Evolutionary conservation across 805 yeast species (phyloP).

Genomic region (Ogataea salicorniae): DNA sequence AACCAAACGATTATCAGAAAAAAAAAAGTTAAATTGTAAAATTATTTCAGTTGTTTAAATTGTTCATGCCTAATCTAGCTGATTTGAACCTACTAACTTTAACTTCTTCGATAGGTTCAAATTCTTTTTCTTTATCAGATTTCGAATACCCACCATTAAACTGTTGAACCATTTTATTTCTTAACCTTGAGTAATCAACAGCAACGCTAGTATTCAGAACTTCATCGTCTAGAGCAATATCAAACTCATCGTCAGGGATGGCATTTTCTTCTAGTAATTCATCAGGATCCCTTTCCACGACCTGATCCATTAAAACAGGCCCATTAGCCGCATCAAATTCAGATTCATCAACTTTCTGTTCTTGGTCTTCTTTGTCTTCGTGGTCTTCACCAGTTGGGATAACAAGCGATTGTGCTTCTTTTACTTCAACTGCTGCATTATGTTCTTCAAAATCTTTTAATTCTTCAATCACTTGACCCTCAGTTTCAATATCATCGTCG

Average conservation of each 20-base stretch:
- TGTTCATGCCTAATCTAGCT: conserved; percentile 33
- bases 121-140: conserved; percentile 45
- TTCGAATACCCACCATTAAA: conserved; percentile 43
- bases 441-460: conserved; percentile 49
- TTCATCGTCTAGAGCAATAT: conserved; percentile 26
- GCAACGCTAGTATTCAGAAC: conserved; percentile 44
- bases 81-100: conserved; percentile 66
- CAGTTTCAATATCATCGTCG: conserved; percentile 53
- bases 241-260: conserved; percentile 24
- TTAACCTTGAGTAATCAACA: conserved; percentile 50
- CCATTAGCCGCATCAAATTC: conserved; percentile 34
- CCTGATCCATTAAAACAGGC: conserved; percentile 36
- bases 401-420: conserved; percentile 12
- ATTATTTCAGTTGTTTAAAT: neutral
- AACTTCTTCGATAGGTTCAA: conserved; percentile 64
- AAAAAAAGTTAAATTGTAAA: neutral
- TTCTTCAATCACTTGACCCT: conserved; percentile 51
- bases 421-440: conserved; percentile 42
- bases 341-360: conserved; percentile 28
- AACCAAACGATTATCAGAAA: neutral
- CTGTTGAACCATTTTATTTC: conserved; percentile 43
- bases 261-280: conserved; percentile 20
- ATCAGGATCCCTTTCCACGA: conserved; percentile 38
- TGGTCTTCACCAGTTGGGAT: conserved; percentile 3
- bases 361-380: conserved; percentile 15